These are phyloP conservation scores for Pinus albicaulis DNA, from an alignment of 75 land plant genomes.

Conservation along the genomic window DNA sequence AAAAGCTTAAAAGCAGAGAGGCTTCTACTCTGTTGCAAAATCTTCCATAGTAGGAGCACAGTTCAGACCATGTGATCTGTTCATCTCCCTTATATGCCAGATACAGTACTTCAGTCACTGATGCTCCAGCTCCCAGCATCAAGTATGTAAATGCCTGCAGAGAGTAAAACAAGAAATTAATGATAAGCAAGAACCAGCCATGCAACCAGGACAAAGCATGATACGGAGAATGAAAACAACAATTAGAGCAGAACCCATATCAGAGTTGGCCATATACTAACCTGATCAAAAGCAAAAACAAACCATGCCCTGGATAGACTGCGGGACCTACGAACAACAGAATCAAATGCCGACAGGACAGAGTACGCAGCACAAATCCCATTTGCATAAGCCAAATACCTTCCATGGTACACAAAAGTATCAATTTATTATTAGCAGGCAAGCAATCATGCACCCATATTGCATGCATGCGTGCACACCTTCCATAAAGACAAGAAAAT, in stretches of 20 bases:
- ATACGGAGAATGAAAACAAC: neutral
- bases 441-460: neutral
- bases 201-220: neutral
- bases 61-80: constrained; percentile 56
- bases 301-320: constrained; percentile 41
- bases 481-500: neutral
- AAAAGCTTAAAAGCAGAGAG: constrained; percentile 51
- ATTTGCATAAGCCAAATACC: constrained; percentile 61
- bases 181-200: neutral
- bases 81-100: constrained; percentile 59
- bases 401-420: neutral
- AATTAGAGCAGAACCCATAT: neutral
- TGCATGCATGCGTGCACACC: neutral
- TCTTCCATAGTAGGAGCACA: constrained; percentile 38
- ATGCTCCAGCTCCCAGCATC: constrained; percentile 60
- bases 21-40: constrained; percentile 55
- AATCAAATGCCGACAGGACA: constrained; percentile 45
- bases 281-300: constrained; percentile 65
- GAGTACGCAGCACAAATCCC: constrained; percentile 64
- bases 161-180: neutral
- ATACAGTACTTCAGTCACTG: constrained; percentile 63
- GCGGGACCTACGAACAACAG: constrained; percentile 25
- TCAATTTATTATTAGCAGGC: too few relatives aligned
- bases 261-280: constrained; percentile 4
- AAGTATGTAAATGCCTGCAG: constrained; percentile 63